Evolutionary conservation across 2,329 filamentous ascomycete species (phyloP), one percentile per base, ranked within the genome.

Genomic region (Penicillium fuscoglaucum): DNA sequence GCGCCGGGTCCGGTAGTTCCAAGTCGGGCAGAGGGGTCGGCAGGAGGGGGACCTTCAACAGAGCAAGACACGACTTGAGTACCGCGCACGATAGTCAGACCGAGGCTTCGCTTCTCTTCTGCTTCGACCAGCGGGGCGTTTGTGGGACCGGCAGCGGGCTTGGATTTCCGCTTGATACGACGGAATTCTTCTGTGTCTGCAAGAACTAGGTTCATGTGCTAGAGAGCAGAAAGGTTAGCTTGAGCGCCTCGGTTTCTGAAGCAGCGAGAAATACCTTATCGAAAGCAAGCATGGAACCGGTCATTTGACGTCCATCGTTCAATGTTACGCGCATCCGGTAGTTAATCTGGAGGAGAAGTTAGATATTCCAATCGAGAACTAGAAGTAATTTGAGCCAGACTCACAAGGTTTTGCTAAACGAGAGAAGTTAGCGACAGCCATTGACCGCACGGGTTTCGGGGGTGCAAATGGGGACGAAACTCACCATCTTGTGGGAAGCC

Each of bases 131-230:
- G 85, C 54, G 78, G 74, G 72, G 90, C 84, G 63, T 83, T 81
- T 50, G 84, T 76, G 66, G 86, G 83, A 56, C 83, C 83, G 65
- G 87, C 82, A 51, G 75, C 70, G 47, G 76, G 74, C 80, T 95
- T 96, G 68, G 86, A 86, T 82, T 90, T 93, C 78, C 90, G 86
- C 82, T 95, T 96, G 62, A 93, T 88, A 74, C 90, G 90, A 75
- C 93, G 90, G 78, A 96, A 97, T 78, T 98, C 93, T 84, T 99
- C 95, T 67, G 95, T 98, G 74, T 99, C 95, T 78, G 93, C 95
- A 63, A 99, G 90, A 62, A 99, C 95, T 66, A 99, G 86, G 78
- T 99, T 99, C 95, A 99, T 99, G 79, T 99, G 95, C 92, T 96
- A 66, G 50, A 54, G 61, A 37, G 39, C 2, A 51, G 26, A 58